phyloP scores from a whole-genome alignment of 108 stramenopile genomes.

The Skeletonema grethae region DNA sequence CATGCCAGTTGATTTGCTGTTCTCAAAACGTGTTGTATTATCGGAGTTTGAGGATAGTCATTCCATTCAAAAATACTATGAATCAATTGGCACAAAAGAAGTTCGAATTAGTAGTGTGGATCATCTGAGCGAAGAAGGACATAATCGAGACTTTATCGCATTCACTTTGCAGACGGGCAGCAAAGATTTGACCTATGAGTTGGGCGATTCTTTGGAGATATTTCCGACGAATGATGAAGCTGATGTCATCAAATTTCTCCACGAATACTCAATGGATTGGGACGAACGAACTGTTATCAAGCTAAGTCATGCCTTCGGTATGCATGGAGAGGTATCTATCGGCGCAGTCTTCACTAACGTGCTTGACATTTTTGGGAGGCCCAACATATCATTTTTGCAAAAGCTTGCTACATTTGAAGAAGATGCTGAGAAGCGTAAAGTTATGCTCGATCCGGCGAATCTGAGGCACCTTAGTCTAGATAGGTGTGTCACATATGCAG shows the following conservation, averaged over 20 bases:
- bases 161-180: constrained; percentile 55
- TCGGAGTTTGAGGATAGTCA: constrained; percentile 41
- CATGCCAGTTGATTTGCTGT: constrained; percentile 45
- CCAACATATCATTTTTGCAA: constrained; percentile 61
- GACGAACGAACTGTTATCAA: constrained; percentile 60
- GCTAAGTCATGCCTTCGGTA: constrained; percentile 58
- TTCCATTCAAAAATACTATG: constrained; percentile 41
- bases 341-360: constrained; percentile 60
- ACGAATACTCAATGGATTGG: constrained; percentile 57
- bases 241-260: constrained; percentile 56
- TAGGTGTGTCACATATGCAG: constrained; percentile 56
- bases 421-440: constrained; percentile 50
- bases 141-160: constrained; percentile 67
- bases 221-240: constrained; percentile 62
- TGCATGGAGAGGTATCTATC: constrained; percentile 54
- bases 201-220: constrained; percentile 75
- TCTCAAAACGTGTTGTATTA: constrained; percentile 53
- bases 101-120: constrained; percentile 37
- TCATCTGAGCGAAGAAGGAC: constrained; percentile 47
- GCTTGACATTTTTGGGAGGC: constrained; percentile 75
- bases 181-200: constrained; percentile 49
- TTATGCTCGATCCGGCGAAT: constrained; percentile 46
- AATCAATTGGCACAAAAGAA: constrained; percentile 36
- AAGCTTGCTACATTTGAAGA: constrained; percentile 66
- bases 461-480: constrained; percentile 41